Evolutionary conservation across 163 green algal species (phyloP), one percentile per base, ranked within the genome.

Genomic region (Trebouxia gelatinosa): DNA sequence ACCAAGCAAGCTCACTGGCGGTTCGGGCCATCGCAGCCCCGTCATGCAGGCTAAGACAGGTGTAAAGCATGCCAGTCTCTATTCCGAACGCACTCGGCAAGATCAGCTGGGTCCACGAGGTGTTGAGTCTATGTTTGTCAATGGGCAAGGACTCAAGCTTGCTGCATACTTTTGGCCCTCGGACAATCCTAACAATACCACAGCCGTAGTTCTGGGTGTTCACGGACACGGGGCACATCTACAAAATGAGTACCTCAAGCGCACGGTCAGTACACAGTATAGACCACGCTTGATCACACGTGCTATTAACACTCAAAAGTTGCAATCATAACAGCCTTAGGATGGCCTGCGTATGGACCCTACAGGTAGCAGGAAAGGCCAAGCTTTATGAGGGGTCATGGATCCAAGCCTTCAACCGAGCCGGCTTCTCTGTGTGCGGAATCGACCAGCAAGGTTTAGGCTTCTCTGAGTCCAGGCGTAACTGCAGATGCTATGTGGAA

Each of bases 331-430:
- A n/a, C n/a, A n/a, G n/a, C n/a, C n/a, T n/a, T n/a, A n/a, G n/a
- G n/a, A n/a, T n/a, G n/a, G n/a, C n/a, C n/a, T n/a, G n/a, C n/a
- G n/a, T n/a, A n/a, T n/a, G n/a, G n/a, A n/a, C n/a, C n/a, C 26
- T 35, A 17, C 51, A 85, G 81, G 81, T 74, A 28, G 43, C 82
- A 0, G 90, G 87, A 13, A 75, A 89, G 74, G 77, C 64, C 3
- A 82, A 78, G 13, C 17, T 81, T 4, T 97, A 96, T 78, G 66
- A 81, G 5, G 85, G 82, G 26, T 91, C 82, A 19, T 94, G 90
- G 86, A 85, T 94, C 16, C 32, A 92, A 78, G 37, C 50, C 0
- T 85, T 93, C 26, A 97, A 97, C 67, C 29, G 79, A 2, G 81
- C 78, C 0, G 91, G 92, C 34, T 92, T 87, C 78, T 89, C 81